phyloP scores from a whole-genome alignment of 805 yeast genomes.

The Metschnikowia orientalis region DNA sequence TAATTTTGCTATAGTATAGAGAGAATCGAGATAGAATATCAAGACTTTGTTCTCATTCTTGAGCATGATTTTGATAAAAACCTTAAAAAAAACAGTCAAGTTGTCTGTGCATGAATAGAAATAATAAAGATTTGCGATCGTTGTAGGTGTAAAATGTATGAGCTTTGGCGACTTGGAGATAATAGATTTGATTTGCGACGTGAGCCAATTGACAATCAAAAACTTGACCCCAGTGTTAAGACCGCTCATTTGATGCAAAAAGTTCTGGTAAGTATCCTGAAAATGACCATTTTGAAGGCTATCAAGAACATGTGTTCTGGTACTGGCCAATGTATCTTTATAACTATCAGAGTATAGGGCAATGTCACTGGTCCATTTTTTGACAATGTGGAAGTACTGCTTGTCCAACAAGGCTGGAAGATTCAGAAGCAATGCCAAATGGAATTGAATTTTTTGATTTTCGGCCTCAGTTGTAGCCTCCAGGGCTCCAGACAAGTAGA shows the following conservation, averaged over 20 bases:
- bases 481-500: slow-evolving; percentile 50
- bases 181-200: slow-evolving; percentile 37
- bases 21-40: slow-evolving; percentile 39
- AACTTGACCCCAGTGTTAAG: slow-evolving; percentile 43
- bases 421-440: slow-evolving; percentile 52
- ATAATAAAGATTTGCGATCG: slow-evolving; percentile 28
- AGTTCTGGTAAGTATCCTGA: slow-evolving; percentile 11
- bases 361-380: slow-evolving; percentile 40
- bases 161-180: slow-evolving; percentile 32
- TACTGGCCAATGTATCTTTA: slow-evolving; percentile 33
- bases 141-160: slow-evolving; percentile 31
- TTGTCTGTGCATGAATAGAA: slow-evolving; percentile 38
- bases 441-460: slow-evolving; percentile 35
- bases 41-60: slow-evolving; percentile 39
- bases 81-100: slow-evolving; percentile 38
- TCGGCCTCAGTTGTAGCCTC: slow-evolving; percentile 8
- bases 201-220: slow-evolving; percentile 46
- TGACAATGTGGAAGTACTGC: slow-evolving; percentile 53
- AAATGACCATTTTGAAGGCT: slow-evolving; percentile 22
- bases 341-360: slow-evolving; percentile 32
- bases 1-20: slow-evolving; percentile 31
- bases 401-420: slow-evolving; percentile 52
- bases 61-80: slow-evolving; percentile 28
- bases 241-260: slow-evolving; percentile 11
- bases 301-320: slow-evolving; percentile 31